These are phyloP conservation scores for Tephrocybe sp. DNA, from an alignment of 768 basidiomycete genomes.

Conservation along the genomic window DNA sequence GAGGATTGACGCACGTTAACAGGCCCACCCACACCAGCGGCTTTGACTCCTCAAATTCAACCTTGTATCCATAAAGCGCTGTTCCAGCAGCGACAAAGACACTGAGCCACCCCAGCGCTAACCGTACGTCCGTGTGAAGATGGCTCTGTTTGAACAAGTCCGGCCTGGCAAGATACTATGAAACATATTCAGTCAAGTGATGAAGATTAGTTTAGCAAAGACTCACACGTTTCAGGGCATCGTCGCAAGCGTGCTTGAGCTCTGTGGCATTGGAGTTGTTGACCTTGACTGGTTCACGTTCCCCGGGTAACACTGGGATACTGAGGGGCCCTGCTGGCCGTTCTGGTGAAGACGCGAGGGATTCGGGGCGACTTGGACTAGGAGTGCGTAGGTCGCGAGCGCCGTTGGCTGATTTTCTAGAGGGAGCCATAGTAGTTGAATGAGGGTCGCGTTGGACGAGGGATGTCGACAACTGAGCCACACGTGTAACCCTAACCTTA, in stretches of 20 bases:
- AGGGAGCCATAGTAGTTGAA: constrained; percentile 19
- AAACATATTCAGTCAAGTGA: constrained; percentile 3
- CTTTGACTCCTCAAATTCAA: constrained; percentile 90
- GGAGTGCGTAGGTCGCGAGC: constrained; percentile 18
- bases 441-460: no score
- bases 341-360: constrained; percentile 34
- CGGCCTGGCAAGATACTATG: constrained; percentile 78
- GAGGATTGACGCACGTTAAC: constrained; percentile 55
- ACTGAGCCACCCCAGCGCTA: constrained; percentile 84
- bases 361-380: constrained; percentile 21
- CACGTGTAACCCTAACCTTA: constrained; percentile 15
- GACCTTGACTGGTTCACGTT: constrained; percentile 58
- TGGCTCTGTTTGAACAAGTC: constrained; percentile 86
- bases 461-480: no score
- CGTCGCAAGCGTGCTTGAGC: constrained; percentile 78
- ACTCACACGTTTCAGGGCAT: constrained; percentile 84
- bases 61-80: constrained; percentile 81
- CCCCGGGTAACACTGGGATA: constrained; percentile 39
- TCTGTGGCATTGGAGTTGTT: constrained; percentile 59
- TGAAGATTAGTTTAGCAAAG: not conserved
- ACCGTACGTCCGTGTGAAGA: constrained; percentile 84
- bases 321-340: constrained; percentile 57
- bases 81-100: constrained; percentile 82
- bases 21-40: constrained; percentile 77
- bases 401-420: constrained; percentile 16